A percentile compares a stretch with the other conserved stretches of the same genome.
These are phyloP conservation scores for Camellia granthamiana DNA, from an alignment of 148 eudicot species.

Conservation along the genomic window DNA sequence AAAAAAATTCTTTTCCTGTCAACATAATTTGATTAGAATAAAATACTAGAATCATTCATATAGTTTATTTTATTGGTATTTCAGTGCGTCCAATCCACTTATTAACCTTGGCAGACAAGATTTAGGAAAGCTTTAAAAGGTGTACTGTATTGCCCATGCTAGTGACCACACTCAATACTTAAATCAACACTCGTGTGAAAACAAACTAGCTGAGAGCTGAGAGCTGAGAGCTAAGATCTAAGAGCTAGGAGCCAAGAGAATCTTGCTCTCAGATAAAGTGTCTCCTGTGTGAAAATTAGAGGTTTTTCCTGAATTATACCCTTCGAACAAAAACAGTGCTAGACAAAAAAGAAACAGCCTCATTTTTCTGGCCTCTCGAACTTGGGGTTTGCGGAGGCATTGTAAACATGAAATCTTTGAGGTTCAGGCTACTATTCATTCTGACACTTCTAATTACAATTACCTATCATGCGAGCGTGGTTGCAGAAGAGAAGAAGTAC, in stretches of 20 bases:
- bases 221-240: no score
- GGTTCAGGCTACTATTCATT: conserved; percentile 24
- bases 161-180: not conserved
- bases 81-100: not conserved
- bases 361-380: not conserved
- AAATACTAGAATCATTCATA: not conserved
- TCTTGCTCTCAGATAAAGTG: not conserved
- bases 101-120: not conserved
- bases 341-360: conserved; percentile 13
- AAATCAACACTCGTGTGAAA: not conserved
- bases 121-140: not conserved
- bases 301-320: not conserved
- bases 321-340: conserved; percentile 5
- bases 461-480: conserved; percentile 19
- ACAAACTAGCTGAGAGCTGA: not conserved
- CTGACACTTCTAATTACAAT: conserved; percentile 29
- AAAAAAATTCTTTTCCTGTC: not conserved
- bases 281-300: not conserved
- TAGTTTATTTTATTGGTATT: not conserved
- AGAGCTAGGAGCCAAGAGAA: not conserved
- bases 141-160: not conserved
- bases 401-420: conserved; percentile 39
- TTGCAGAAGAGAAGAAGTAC: conserved; percentile 21
- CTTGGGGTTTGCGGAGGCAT: not conserved
- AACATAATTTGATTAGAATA: not conserved